A percentile compares a stretch with the other conserved stretches of the same genome.
phyloP scores from a whole-genome alignment of 306 rosid genomes.

The Gleditsia sinensis region DNA sequence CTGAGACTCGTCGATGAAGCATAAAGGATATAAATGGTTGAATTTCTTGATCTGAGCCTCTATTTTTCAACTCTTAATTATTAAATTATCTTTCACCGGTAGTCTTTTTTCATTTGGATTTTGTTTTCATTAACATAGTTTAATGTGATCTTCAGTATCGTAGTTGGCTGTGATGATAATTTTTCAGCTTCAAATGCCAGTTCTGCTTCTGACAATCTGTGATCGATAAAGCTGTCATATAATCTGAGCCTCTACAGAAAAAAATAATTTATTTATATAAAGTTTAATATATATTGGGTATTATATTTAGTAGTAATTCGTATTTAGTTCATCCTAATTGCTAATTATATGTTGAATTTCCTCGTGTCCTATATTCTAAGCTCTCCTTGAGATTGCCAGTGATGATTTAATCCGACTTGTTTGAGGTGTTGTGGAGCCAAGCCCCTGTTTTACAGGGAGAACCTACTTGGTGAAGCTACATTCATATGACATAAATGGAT shows the following conservation, averaged over 20 bases:
- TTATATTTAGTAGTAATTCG: background rate
- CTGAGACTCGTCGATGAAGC: slow-evolving; percentile 64
- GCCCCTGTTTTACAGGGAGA: slow-evolving; percentile 68
- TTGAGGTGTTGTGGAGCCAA: slow-evolving; percentile 62
- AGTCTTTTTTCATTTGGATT: background rate
- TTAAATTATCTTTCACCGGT: too few species aligned
- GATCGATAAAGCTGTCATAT: slow-evolving; percentile 80
- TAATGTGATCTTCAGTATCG: background rate
- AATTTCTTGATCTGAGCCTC: slow-evolving; percentile 79
- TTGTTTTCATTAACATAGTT: background rate
- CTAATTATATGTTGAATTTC: background rate
- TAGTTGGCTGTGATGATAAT: slow-evolving; percentile 59
- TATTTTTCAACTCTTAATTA: too few species aligned
- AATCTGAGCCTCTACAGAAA: slow-evolving; percentile 56
- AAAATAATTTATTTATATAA: too few species aligned
- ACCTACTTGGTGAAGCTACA: slow-evolving; percentile 74
- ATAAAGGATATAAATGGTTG: slow-evolving; percentile 50
- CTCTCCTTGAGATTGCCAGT: background rate
- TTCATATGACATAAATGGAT: slow-evolving; percentile 54
- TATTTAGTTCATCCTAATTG: background rate
- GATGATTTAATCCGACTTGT: slow-evolving; percentile 53
- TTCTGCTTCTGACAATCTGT: slow-evolving; percentile 89
- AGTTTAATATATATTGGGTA: background rate
- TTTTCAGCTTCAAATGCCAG: slow-evolving; percentile 86
- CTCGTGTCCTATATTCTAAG: too few species aligned